Percentiles rank a stretch among this genome's conserved stretches.
Evolutionary conservation across 495 filamentous ascomycete species (phyloP).

Genomic region (Xeromyces bisporus): DNA sequence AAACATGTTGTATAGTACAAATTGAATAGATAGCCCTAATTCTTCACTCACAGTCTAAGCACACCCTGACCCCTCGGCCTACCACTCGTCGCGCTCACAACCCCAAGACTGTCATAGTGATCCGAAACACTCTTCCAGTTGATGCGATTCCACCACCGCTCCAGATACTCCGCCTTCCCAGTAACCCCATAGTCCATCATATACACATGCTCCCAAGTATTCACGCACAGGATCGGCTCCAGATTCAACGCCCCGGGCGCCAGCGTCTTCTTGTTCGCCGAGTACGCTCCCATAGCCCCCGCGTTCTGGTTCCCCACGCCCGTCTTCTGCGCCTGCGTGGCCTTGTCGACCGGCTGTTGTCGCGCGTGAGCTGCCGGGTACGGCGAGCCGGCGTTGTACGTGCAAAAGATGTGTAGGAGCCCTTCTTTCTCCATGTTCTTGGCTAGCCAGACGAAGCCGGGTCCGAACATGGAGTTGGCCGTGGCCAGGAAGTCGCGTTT

Average conservation of each 20-base stretch:
- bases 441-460: slow-evolving; percentile 93
- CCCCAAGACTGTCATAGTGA: slow-evolving; percentile 26
- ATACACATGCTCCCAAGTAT: slow-evolving; percentile 94
- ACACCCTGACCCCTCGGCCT: too few relatives aligned
- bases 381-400: slow-evolving; percentile 82
- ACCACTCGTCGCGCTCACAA: too few relatives aligned
- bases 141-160: slow-evolving; percentile 72
- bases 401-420: slow-evolving; percentile 59
- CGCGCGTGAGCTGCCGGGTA: slow-evolving; percentile 73
- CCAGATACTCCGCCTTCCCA: slow-evolving; percentile 61
- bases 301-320: slow-evolving; percentile 27
- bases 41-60: too few relatives aligned
- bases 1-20: slow-evolving; percentile 13
- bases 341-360: slow-evolving; percentile 63
- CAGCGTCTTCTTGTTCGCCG: slow-evolving; percentile 25
- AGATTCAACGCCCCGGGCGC: slow-evolving; percentile 55
- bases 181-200: slow-evolving; percentile 66
- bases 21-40: slow-evolving; percentile 10
- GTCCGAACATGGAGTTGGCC: slow-evolving; percentile 85
- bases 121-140: slow-evolving; percentile 63
- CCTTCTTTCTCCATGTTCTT: slow-evolving; percentile 29
- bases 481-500: slow-evolving; percentile 63
- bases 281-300: slow-evolving; percentile 33
- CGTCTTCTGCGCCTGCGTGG: slow-evolving; percentile 36
- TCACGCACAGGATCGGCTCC: slow-evolving; percentile 69